Evolutionary conservation across 805 yeast species (phyloP), one percentile per base, ranked within the genome.

Genomic region (Yarrowia phangngaensis): DNA sequence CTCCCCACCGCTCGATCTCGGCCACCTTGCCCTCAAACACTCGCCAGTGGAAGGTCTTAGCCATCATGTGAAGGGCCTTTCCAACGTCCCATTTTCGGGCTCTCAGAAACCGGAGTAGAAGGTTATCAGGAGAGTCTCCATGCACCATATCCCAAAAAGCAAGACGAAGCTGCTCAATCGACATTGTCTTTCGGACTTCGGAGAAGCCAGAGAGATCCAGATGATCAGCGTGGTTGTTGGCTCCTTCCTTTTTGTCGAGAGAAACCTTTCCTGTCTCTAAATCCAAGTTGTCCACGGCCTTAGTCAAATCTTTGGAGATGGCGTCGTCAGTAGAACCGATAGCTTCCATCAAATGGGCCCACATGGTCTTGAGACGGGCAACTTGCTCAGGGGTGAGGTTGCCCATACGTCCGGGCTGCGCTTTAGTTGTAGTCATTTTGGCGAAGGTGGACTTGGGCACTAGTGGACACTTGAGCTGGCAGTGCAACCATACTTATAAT

Each of bases 21-120:
- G 85, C 87, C 22, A 81, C 79, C 4, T 77, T 68, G 50, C 72
- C 71, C 53, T 76, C 83, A 29, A 72, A 70, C 13, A 69, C 54
- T 60, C 97, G 78, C 95, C 96, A 89, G 54, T 75, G 71, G 56
- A 86, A 63, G 4, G 94, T 80, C 54, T 74, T 70, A 15, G 81
- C 71, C 45, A 86, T 60, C 95, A 88, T 87, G 14, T 70, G 69
- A 48, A 84, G 62, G 0, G 87, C 73, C 59, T 79, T 76, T 55
- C 78, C 81, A 15, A 80, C 71, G 55, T 83, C 78, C 81, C 87
- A 87, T 66, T 87, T 87, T 66, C 96, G 79, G 27, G 96, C 96
- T 57, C 95, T 73, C 20, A 85, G 65, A 58, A 82, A 89, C 59
- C 95, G 75, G 60, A 89, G 70, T 20, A 86, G 43, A 56, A 81